These are phyloP conservation scores for Aspergillus ochraceus DNA, from an alignment of 2,329 filamentous ascomycete genomes.

Conservation along the genomic window DNA sequence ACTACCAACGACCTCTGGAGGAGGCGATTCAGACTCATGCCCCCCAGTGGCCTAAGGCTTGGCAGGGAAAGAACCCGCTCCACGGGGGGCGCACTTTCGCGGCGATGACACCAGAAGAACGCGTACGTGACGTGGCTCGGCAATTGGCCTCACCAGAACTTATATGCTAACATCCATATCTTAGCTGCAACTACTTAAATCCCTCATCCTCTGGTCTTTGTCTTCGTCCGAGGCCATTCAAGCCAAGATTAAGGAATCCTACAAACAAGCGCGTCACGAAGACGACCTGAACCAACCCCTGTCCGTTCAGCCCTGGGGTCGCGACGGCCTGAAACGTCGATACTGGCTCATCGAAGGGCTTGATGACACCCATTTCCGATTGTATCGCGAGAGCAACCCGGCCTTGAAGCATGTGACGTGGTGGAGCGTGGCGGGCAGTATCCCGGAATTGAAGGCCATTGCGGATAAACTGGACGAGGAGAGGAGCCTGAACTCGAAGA, in stretches of 20 bases:
- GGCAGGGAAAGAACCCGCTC: slow-evolving; percentile 81
- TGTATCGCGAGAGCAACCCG: slow-evolving; percentile 92
- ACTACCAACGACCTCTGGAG: slow-evolving; percentile 90
- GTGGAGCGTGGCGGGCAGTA: slow-evolving; percentile 89
- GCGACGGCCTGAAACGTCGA: slow-evolving; percentile 83
- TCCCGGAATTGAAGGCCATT: slow-evolving; percentile 77
- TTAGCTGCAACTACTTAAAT: slow-evolving; percentile 79
- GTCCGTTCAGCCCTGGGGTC: slow-evolving; percentile 87
- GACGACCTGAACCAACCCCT: slow-evolving; percentile 79
- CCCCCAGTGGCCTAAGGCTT: slow-evolving; percentile 81
- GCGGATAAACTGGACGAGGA: slow-evolving; percentile 78
- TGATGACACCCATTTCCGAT: slow-evolving; percentile 89
- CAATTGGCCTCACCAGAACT: background rate
- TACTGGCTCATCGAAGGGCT: slow-evolving; percentile 93
- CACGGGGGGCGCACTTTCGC: slow-evolving; percentile 78
- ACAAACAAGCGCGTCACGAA: slow-evolving; percentile 82
- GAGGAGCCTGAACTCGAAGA: slow-evolving; percentile 76
- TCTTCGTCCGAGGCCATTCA: slow-evolving; percentile 83
- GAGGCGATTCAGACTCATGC: slow-evolving; percentile 85
- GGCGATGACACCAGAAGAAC: slow-evolving; percentile 75
- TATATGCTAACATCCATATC: slow-evolving; percentile 8
- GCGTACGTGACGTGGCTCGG: slow-evolving; percentile 57
- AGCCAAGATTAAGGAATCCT: slow-evolving; percentile 77
- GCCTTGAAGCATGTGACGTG: slow-evolving; percentile 75
- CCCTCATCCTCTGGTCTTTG: slow-evolving; percentile 83